phyloP scores from a whole-genome alignment of 768 basidiomycete species.

The Panaeolus papilionaceus region DNA sequence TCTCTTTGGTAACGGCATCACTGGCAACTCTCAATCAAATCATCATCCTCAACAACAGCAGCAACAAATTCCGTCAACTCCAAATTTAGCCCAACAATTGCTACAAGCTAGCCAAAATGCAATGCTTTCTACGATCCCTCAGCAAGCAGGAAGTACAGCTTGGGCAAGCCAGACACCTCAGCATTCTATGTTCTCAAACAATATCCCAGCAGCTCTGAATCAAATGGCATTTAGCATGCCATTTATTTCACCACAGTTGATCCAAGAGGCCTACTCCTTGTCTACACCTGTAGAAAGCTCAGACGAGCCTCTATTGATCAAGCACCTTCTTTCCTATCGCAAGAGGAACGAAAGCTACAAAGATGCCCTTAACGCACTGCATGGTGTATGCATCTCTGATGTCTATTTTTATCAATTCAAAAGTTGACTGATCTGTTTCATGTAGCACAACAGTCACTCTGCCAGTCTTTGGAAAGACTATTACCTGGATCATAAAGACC shows the following conservation, averaged over 20 bases:
- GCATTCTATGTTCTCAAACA: slow-evolving; percentile 17
- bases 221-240: slow-evolving; percentile 46
- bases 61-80: slow-evolving; percentile 23
- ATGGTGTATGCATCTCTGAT: slow-evolving; percentile 55
- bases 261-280: slow-evolving; percentile 62
- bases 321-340: slow-evolving; percentile 48
- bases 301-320: slow-evolving; percentile 67
- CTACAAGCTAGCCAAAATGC: slow-evolving; percentile 1
- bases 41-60: slow-evolving; percentile 30
- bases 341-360: slow-evolving; percentile 59
- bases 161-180: slow-evolving; percentile 43
- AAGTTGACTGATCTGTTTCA: slow-evolving; percentile 25
- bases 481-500: slow-evolving; percentile 71
- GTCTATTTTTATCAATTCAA: slow-evolving; percentile 8
- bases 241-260: slow-evolving; percentile 56
- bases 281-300: slow-evolving; percentile 57
- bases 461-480: slow-evolving; percentile 83
- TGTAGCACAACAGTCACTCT: slow-evolving; percentile 54
- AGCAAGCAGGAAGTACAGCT: slow-evolving; percentile 21
- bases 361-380: slow-evolving; percentile 69
- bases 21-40: not conserved
- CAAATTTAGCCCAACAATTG: slow-evolving; percentile 6
- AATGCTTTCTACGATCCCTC: not conserved
- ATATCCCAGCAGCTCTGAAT: slow-evolving; percentile 37
- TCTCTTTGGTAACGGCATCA: not conserved